A percentile compares a stretch with the other conserved stretches of the same genome.
These are phyloP conservation scores for Waltergamsia citrina DNA, from an alignment of 2,329 filamentous ascomycete species.

Conservation along the genomic window DNA sequence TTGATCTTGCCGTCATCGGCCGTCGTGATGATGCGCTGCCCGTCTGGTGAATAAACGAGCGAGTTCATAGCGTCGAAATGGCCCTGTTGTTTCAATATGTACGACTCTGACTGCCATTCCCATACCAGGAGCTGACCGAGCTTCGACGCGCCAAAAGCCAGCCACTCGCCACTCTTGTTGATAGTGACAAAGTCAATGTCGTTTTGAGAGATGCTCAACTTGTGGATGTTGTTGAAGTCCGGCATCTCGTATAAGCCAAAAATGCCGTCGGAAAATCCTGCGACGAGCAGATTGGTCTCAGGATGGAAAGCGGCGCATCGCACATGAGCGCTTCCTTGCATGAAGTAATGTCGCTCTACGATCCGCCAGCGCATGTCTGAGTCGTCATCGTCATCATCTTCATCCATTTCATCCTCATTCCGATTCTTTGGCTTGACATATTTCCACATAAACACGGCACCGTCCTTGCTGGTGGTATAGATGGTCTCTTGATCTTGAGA, in stretches of 20 bases:
- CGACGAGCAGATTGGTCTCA: conserved; percentile 82
- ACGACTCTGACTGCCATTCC: conserved; percentile 99
- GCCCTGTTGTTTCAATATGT: conserved; percentile 95
- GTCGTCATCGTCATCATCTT: conserved; percentile 48
- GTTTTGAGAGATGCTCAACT: conserved; percentile 86
- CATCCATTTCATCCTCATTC: conserved; percentile 31
- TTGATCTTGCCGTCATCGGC: conserved; percentile 98
- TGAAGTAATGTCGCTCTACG: conserved; percentile 83
- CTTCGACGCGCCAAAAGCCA: conserved; percentile 93
- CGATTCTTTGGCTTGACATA: conserved; percentile 56
- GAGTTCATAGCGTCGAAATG: conserved; percentile 96
- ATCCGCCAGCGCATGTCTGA: conserved; percentile 80
- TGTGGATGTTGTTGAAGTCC: conserved; percentile 92
- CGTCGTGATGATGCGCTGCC: conserved; percentile 84
- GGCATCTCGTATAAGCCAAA: conserved; percentile 95
- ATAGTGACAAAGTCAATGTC: conserved; percentile 92
- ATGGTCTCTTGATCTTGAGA: conserved; percentile 90
- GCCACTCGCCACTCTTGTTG: conserved; percentile 91
- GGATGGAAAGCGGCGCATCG: conserved; percentile 88
- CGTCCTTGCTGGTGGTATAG: conserved; percentile 93
- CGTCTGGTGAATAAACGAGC: conserved; percentile 86
- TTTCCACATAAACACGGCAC: conserved; percentile 91
- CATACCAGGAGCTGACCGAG: conserved; percentile 94
- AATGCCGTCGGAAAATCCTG: conserved; percentile 88
- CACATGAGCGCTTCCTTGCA: conserved; percentile 80